Evolutionary conservation across 768 basidiomycete species (phyloP).

Genomic region (Cystofilobasidium capitatum): DNA sequence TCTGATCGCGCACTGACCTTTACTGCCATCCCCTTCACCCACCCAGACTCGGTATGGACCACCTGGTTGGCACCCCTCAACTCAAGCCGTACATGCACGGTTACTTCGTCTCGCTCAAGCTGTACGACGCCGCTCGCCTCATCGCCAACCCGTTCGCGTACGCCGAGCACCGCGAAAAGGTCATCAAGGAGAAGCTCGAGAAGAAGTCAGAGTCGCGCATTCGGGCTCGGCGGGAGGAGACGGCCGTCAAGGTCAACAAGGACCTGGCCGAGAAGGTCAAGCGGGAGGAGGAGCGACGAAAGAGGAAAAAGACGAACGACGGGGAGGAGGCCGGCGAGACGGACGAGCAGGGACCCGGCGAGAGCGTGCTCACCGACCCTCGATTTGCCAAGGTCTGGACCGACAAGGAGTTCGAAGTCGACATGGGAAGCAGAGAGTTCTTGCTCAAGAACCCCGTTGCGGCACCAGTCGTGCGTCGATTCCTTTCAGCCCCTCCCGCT

Average conservation of each 20-base stretch:
- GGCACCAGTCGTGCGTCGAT: constrained; percentile 46
- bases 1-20: neutral
- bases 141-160: constrained; percentile 96
- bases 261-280: constrained; percentile 75
- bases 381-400: constrained; percentile 86
- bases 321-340: constrained; percentile 26
- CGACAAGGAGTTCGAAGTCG: constrained; percentile 83
- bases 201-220: constrained; percentile 89
- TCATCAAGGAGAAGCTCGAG: constrained; percentile 79
- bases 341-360: constrained; percentile 26
- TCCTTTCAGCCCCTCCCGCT: constrained; percentile 4
- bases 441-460: constrained; percentile 79
- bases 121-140: constrained; percentile 89
- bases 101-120: constrained; percentile 89
- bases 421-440: constrained; percentile 77
- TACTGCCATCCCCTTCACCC: neutral
- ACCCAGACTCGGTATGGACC: constrained; percentile 77
- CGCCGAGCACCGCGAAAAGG: constrained; percentile 80
- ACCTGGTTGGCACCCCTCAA: constrained; percentile 84
- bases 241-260: constrained; percentile 59
- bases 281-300: constrained; percentile 41
- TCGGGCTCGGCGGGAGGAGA: constrained; percentile 59
- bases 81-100: constrained; percentile 99
- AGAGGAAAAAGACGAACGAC: constrained; percentile 34
- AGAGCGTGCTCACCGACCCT: constrained; percentile 63